Evolutionary conservation across 2,329 filamentous ascomycete genomes (phyloP).

Genomic region (Stemphylium vesicarium): DNA sequence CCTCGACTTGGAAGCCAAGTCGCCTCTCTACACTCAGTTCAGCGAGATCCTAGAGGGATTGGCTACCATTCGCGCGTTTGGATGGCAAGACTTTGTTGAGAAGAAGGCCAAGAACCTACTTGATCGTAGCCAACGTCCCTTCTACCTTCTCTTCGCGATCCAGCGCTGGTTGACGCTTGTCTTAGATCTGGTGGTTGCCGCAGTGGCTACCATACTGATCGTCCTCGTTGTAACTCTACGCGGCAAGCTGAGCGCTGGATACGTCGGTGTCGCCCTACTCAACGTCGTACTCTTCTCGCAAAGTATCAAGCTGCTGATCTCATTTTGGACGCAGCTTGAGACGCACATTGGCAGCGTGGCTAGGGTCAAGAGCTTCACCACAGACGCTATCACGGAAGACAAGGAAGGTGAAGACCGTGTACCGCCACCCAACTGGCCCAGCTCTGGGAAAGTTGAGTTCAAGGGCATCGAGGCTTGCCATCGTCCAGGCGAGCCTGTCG

Average conservation of each 20-base stretch:
- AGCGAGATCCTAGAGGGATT: conserved; percentile 58
- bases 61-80: conserved; percentile 59
- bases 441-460: conserved; percentile 53
- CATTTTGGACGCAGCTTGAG: conserved; percentile 64
- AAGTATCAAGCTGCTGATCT: conserved; percentile 58
- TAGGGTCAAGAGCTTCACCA: conserved; percentile 61
- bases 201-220: conserved; percentile 48
- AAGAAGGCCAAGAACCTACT: conserved; percentile 49
- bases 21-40: conserved; percentile 60
- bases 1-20: conserved; percentile 60
- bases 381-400: conserved; percentile 54
- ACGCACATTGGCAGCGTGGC: conserved; percentile 64
- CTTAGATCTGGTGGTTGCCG: conserved; percentile 51
- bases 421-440: conserved; percentile 53
- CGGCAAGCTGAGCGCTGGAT: conserved; percentile 55
- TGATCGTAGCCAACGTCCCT: conserved; percentile 52
- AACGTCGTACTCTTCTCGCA: conserved; percentile 62
- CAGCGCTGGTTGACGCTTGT: conserved; percentile 55
- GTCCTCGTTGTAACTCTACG: conserved; percentile 40
- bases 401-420: conserved; percentile 58
- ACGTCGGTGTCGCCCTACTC: conserved; percentile 60
- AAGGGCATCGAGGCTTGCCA: conserved; percentile 55
- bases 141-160: conserved; percentile 54
- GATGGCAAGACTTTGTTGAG: conserved; percentile 53
- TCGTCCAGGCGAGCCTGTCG: conserved; percentile 47